These are phyloP conservation scores for Akanthomyces lecanii DNA, from an alignment of 2,329 filamentous ascomycete genomes.

Conservation along the genomic window DNA sequence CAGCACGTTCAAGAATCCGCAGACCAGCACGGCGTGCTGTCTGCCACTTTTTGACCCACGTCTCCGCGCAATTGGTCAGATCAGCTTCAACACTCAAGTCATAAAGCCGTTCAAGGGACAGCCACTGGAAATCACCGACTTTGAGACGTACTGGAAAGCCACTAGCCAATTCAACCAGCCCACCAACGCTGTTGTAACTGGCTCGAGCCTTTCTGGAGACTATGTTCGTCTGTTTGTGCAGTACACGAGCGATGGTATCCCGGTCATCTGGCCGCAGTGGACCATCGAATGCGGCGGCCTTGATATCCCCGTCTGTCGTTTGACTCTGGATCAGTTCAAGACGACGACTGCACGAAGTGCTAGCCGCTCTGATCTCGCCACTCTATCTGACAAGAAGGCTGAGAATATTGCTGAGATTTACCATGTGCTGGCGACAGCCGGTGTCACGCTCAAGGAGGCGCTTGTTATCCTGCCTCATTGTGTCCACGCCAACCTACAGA, in stretches of 20 bases:
- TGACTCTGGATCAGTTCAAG: constrained; percentile 70
- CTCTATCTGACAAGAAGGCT: constrained; percentile 42
- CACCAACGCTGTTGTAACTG: constrained; percentile 84
- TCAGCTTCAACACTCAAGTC: constrained; percentile 91
- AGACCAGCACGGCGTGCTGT: constrained; percentile 74
- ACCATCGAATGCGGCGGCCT: constrained; percentile 70
- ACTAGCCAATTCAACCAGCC: constrained; percentile 83
- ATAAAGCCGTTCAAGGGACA: constrained; percentile 94
- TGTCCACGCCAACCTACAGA: constrained; percentile 87
- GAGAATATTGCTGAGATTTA: constrained; percentile 63
- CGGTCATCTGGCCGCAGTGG: constrained; percentile 85
- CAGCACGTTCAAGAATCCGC: constrained; percentile 72
- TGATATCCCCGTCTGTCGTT: constrained; percentile 74
- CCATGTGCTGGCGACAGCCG: constrained; percentile 67
- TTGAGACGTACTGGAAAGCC: constrained; percentile 98
- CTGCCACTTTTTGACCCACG: constrained; percentile 90
- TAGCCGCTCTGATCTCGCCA: constrained; percentile 40
- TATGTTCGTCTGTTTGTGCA: constrained; percentile 91
- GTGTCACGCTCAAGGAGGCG: constrained; percentile 74
- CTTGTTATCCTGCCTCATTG: constrained; percentile 69
- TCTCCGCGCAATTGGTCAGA: constrained; percentile 84
- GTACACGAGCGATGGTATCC: constrained; percentile 79
- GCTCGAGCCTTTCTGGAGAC: constrained; percentile 92
- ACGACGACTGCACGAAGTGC: constrained; percentile 43
- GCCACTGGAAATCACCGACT: constrained; percentile 93